phyloP scores from a whole-genome alignment of 768 basidiomycete genomes.

The Cantharellus cinnabarinus region DNA sequence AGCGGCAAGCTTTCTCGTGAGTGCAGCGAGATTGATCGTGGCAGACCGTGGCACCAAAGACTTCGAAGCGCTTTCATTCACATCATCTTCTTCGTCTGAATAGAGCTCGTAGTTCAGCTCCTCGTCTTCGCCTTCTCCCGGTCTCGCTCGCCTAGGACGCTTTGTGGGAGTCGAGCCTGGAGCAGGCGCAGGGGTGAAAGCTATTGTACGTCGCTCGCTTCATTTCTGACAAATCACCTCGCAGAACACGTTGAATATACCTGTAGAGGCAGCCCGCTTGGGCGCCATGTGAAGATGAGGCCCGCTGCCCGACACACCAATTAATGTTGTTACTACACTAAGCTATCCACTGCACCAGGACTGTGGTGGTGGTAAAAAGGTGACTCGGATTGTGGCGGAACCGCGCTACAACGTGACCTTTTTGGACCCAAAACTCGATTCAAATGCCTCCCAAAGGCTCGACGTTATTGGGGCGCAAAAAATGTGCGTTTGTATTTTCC shows the following conservation, averaged over 20 bases:
- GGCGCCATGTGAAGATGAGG: neutral
- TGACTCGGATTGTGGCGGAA: no score
- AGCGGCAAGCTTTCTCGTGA: slow-evolving; percentile 59
- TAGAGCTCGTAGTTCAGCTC: slow-evolving; percentile 2
- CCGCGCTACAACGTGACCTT: no score
- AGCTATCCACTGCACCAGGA: no score
- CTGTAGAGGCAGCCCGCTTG: slow-evolving; percentile 2
- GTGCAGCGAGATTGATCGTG: slow-evolving; percentile 74
- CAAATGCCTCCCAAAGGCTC: no score
- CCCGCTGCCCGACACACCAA: neutral
- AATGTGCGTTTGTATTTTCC: no score
- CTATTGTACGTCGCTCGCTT: neutral
- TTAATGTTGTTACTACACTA: neutral
- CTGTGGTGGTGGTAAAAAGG: no score
- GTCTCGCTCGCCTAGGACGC: neutral
- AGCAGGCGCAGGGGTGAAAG: neutral
- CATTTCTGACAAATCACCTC: neutral
- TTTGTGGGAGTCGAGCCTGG: neutral
- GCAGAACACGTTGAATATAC: neutral
- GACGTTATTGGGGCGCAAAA: no score
- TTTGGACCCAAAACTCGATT: no score
- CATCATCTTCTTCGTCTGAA: slow-evolving; percentile 1
- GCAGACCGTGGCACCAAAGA: slow-evolving; percentile 31
- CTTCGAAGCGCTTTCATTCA: neutral
- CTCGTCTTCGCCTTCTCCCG: neutral